Evolutionary conservation across 495 filamentous ascomycete genomes (phyloP), one percentile per base, ranked within the genome.

Genomic region (Evernia prunastri): DNA sequence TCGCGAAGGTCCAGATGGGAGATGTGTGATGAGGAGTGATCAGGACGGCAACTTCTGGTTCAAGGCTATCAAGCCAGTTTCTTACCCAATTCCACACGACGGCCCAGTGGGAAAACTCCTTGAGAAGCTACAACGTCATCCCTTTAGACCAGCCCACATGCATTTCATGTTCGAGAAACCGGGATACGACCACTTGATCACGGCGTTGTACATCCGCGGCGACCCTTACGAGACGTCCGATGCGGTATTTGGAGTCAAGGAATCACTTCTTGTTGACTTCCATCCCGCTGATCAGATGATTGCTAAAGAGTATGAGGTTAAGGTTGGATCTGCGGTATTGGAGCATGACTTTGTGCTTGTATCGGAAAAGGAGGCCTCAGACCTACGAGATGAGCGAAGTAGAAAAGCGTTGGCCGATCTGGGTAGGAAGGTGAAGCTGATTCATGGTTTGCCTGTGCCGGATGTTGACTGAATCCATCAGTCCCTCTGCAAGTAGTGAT

Each of bases 101-200:
- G 92, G 92, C 47, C 92, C 92, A 0, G 90, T 96, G 11, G 92
- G 92, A 0, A 83, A 84, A 77, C 77, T 96, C 71, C 77, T 96
- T 74, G 77, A 78, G 75, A 76, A 74, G 74, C 70, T 97, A 72
- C 80, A 82, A 33, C 79, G 92, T 36, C 92, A 96, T 77, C 84
- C 87, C 64, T 96, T 85, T 77, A 77, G 92, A 45, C 92, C 92
- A 33, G 86, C 86, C 54, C 92, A 97, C 79, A 86, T 96, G 81
- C 92, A 96, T 77, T 96, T 96, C 71, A 94, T 96, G 89, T 95
- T 96, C 75, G 83, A 87, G 73, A 95, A 92, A 79, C 77, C 80
- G 74, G 91, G 86, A 1, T 96, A 87, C 73, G 91, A 96, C 75
- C 82, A 88, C 70, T 77, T 97, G 68, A 85, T 96, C 69, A 97